Evolutionary conservation across 2,329 filamentous ascomycete genomes (phyloP).

Genomic region (Cladosporium oxysporum): DNA sequence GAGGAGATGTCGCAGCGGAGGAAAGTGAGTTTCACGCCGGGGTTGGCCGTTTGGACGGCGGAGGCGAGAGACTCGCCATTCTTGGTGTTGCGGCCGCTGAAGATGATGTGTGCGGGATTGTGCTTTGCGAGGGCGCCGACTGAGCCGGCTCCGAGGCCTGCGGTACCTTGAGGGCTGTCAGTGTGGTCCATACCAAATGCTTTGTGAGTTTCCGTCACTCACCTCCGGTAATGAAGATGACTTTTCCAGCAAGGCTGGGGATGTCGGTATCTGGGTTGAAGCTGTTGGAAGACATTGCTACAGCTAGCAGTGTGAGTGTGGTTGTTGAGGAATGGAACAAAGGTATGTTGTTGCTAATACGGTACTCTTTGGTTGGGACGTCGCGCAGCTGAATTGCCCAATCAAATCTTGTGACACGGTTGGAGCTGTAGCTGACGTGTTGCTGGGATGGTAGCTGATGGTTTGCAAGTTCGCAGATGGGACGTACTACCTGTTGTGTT

Average conservation of each 20-base stretch:
- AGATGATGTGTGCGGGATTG: constrained; percentile 55
- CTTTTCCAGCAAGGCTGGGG: constrained; percentile 37
- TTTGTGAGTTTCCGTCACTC: neutral
- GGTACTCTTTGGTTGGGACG: neutral
- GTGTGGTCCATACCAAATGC: neutral
- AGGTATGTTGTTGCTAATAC: neutral
- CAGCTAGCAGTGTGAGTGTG: neutral
- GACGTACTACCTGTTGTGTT: neutral
- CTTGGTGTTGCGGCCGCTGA: constrained; percentile 51
- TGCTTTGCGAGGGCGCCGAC: constrained; percentile 52
- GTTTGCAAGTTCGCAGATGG: neutral
- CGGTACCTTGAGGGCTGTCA: constrained; percentile 22
- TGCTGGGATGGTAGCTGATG: neutral
- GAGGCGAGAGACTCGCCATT: constrained; percentile 49
- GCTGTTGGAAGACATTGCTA: constrained; percentile 17
- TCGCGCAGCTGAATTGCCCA: neutral
- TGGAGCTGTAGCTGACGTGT: neutral
- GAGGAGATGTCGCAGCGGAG: constrained; percentile 34
- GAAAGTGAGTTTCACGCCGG: constrained; percentile 43
- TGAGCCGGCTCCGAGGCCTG: constrained; percentile 39
- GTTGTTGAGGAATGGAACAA: neutral
- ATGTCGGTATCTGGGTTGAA: constrained; percentile 37
- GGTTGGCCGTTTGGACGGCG: constrained; percentile 38
- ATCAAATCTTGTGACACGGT: neutral
- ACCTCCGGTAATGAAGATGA: constrained; percentile 26